These are phyloP conservation scores for Pelagophyceae sp. DNA, from an alignment of 352 stramenopile genomes.

Conservation along the genomic window DNA sequence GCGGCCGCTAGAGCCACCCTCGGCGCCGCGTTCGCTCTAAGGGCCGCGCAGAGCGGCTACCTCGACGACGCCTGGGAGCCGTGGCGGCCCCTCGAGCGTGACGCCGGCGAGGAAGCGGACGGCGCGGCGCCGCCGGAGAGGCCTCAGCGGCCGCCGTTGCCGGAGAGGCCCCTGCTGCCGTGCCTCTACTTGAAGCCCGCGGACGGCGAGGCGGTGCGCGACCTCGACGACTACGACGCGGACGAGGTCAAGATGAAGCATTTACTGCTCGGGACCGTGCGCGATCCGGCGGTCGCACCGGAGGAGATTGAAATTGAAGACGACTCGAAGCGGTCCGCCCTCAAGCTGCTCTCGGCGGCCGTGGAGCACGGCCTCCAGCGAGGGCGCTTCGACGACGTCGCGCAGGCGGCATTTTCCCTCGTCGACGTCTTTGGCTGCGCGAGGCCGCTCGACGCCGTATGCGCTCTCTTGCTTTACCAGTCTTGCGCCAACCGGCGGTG, in stretches of 20 bases:
- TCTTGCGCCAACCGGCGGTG: not conserved
- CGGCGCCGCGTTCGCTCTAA: not conserved
- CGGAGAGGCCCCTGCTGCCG: not conserved
- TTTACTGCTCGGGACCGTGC: not conserved
- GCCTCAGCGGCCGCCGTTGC: not conserved
- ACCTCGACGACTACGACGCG: constrained; percentile 1
- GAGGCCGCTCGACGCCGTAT: not conserved
- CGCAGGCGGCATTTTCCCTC: not conserved
- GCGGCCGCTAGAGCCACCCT: not conserved
- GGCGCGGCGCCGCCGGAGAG: not conserved
- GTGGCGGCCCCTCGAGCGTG: not conserved
- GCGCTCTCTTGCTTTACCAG: not conserved
- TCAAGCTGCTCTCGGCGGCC: not conserved
- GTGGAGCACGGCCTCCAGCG: not conserved
- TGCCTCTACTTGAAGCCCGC: not conserved
- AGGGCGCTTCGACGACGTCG: constrained; percentile 14
- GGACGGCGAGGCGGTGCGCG: not conserved
- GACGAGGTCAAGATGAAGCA: not conserved
- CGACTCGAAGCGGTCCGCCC: not conserved
- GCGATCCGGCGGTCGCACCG: not conserved
- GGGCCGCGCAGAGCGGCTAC: not conserved
- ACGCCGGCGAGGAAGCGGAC: not conserved
- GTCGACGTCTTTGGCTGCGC: not conserved
- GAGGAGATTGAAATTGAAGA: not conserved
- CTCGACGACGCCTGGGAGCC: not conserved